Evolutionary conservation across 177 flowering plant genomes (phyloP), one percentile per base, ranked within the genome.

Genomic region (Telopea speciosissima): DNA sequence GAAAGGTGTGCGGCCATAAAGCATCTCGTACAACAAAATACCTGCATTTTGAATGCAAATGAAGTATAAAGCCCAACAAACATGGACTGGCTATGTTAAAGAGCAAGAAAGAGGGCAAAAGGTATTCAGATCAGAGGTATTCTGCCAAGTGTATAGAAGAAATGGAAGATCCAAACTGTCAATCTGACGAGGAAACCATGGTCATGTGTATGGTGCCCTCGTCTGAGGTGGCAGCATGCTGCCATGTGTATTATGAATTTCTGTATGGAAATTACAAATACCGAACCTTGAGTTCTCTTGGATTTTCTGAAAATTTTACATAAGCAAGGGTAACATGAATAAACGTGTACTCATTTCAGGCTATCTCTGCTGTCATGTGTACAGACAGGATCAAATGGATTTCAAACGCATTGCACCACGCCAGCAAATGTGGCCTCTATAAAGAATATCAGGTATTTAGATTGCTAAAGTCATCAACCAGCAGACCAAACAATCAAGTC

Each of bases 1-100:
- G 77, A 94, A 94, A 49, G 98, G 98, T 22, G 97, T 94, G 12
- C 98, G 95, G 8, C 97, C 97, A 79, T 94, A 94, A 31, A 92
- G 90, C 98, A 94, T 92, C 85, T 94, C 98, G 77, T 89, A 94
- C 79, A 94, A 79, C 78, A 94, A 78, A 62, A 94, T 89, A 68
- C 98, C 98, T 93, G 83, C 76, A 83, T 24, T 54, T 16, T 24
- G 64, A 64, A 65, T 23, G 71, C 24, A 36, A 73, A 64, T 42
- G 16, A 70, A 40, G 63, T 45, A 13, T 60, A 28, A 67, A 61
- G 26, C 22, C 23, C 19, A 69, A 5, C 8, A 5, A 45, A 63
- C 4, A 12, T 13, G 14, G 23, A 58, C n/a, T 13, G 45, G 63
- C 40, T 19, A 24, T 13, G 0, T 49, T 49, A 2, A 49, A 49